Conservation (phyloP, 2,329 filamentous ascomycete species). For the Aschersonia sp. region DNA sequence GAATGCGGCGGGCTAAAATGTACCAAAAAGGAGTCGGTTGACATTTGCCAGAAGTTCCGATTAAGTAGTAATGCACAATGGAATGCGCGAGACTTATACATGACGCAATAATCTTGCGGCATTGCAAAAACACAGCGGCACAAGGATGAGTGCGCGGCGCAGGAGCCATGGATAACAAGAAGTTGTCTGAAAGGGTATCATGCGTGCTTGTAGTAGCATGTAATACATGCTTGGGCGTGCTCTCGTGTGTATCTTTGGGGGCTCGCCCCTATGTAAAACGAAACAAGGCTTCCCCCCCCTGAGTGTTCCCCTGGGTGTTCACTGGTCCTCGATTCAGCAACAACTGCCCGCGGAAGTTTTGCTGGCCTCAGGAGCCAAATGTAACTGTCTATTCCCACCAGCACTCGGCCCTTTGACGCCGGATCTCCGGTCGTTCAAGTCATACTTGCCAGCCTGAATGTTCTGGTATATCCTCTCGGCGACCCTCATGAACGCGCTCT, state of each 20-base stretch:
- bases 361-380: constrained; percentile 23
- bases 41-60: background rate
- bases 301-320: background rate
- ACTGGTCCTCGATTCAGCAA: constrained; percentile 22
- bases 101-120: too few relatives aligned
- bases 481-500: constrained; percentile 83
- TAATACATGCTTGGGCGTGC: background rate
- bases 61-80: too few relatives aligned
- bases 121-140: too few relatives aligned
- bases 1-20: background rate
- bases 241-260: background rate
- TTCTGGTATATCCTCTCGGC: constrained; percentile 94
- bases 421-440: constrained; percentile 81
- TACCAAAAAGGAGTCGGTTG: constrained; percentile 3
- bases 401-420: constrained; percentile 68
- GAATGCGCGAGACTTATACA: background rate
- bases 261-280: background rate
- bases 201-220: background rate
- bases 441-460: constrained; percentile 88
- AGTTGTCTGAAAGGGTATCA: constrained; percentile 1
- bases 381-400: constrained; percentile 30
- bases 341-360: constrained; percentile 29
- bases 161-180: too few relatives aligned
- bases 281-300: background rate
- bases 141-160: too few relatives aligned